phyloP scores from a whole-genome alignment of 2,329 filamentous ascomycete genomes.

The Penicillium sp. region DNA sequence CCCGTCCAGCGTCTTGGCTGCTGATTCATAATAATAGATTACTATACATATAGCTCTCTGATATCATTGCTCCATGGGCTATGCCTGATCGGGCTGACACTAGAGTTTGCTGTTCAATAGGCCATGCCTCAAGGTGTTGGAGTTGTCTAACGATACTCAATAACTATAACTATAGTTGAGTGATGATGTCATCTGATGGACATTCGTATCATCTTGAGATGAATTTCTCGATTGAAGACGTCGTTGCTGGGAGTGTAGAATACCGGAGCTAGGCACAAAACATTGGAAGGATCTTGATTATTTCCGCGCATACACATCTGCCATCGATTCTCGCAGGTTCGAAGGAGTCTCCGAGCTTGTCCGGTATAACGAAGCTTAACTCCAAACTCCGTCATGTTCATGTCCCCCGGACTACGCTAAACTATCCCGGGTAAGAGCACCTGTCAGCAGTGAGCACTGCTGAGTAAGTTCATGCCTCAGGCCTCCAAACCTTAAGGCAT shows the following conservation, averaged over 20 bases:
- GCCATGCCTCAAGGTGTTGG: background rate
- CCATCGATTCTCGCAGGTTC: background rate
- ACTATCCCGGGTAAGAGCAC: background rate
- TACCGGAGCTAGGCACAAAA: background rate
- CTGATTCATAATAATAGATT: background rate
- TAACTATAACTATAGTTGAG: background rate
- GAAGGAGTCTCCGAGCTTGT: too few relatives aligned
- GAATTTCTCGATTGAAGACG: too few relatives aligned
- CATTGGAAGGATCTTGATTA: background rate
- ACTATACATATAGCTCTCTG: background rate
- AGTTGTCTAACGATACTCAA: background rate
- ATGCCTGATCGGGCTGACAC: background rate
- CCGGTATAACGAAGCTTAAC: slow-evolving; percentile 1
- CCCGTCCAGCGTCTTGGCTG: background rate
- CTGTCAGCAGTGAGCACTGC: background rate
- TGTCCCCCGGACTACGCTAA: background rate
- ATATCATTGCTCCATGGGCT: background rate
- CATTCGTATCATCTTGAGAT: background rate
- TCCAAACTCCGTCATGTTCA: slow-evolving; percentile 7
- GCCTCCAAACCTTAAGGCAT: background rate
- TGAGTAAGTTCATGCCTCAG: background rate
- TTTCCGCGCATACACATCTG: background rate
- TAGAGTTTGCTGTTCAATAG: too few relatives aligned
- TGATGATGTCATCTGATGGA: background rate
- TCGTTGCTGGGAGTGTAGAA: background rate